These are phyloP conservation scores for Podila minutissima DNA, from an alignment of 192 early-diverging fungal species.

Conservation along the genomic window DNA sequence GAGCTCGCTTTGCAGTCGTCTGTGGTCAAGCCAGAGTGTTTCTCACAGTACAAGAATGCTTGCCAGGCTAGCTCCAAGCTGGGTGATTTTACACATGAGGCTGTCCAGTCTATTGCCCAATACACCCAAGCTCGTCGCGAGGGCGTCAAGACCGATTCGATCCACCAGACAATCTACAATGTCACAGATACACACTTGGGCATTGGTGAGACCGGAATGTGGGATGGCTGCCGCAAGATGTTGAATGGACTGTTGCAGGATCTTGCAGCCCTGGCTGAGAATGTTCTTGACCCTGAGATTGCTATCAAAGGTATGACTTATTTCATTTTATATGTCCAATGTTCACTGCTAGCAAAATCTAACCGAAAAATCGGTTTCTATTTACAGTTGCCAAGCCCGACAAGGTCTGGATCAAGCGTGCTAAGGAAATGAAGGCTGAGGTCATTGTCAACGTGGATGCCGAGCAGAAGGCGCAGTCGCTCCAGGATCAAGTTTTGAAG, in stretches of 20 bases:
- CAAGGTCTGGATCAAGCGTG: conserved; percentile 84
- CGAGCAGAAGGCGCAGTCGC: conserved; percentile 77
- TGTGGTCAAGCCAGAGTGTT: conserved; percentile 56
- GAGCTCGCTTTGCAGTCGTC: conserved; percentile 64
- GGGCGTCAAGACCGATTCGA: conserved; percentile 22
- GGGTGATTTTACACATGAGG: conserved; percentile 58
- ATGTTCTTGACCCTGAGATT: conserved; percentile 62
- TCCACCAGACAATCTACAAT: conserved; percentile 64
- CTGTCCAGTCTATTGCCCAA: conserved; percentile 16
- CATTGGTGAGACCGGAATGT: conserved; percentile 67
- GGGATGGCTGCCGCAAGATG: conserved; percentile 65
- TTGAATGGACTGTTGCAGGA: conserved; percentile 59
- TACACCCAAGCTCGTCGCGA: conserved; percentile 26
- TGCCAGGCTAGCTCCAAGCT: conserved; percentile 60
- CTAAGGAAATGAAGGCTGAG: conserved; percentile 82
- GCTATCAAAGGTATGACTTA: conserved; percentile 56
- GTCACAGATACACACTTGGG: conserved; percentile 67
- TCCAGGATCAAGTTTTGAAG: conserved; percentile 81
- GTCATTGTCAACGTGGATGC: conserved; percentile 85
- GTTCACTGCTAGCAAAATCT: neutral
- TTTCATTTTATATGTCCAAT: neutral
- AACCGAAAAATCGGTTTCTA: neutral
- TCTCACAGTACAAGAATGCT: conserved; percentile 58
- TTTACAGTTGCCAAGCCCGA: conserved; percentile 55
- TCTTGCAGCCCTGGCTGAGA: conserved; percentile 56